These are phyloP conservation scores for Antrodiella citrinella DNA, from an alignment of 768 basidiomycete genomes.

Conservation along the genomic window DNA sequence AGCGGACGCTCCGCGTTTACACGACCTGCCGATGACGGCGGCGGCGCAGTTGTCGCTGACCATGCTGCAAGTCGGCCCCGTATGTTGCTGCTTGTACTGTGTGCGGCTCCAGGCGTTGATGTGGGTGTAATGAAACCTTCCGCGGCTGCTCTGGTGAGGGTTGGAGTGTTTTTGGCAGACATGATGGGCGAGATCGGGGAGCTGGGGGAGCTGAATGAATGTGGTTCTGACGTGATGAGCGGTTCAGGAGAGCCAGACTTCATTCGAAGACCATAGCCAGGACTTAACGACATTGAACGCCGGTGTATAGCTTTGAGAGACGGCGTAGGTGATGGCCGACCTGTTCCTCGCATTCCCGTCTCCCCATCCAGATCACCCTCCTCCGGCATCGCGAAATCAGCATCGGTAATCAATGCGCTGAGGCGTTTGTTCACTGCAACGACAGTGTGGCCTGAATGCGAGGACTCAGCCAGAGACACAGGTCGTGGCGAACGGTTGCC, in stretches of 20 bases:
- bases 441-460: constrained; percentile 66
- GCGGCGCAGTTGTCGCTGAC: constrained; percentile 16
- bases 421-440: constrained; percentile 59
- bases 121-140: constrained; percentile 35
- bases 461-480: constrained; percentile 70
- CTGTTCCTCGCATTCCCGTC: constrained; percentile 6
- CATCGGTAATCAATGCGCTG: constrained; percentile 60
- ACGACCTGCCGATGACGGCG: too few species aligned
- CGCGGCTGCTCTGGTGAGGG: constrained; percentile 34
- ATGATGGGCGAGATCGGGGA: constrained; percentile 2
- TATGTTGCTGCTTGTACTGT: constrained; percentile 34
- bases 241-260: constrained; percentile 4
- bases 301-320: constrained; percentile 44
- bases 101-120: constrained; percentile 19
- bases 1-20: constrained; percentile 16
- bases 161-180: constrained; percentile 11
- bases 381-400: constrained; percentile 59
- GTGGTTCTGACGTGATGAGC: constrained; percentile 5
- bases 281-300: constrained; percentile 57
- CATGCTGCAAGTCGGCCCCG: constrained; percentile 42
- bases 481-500: constrained; percentile 47
- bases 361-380: constrained; percentile 36
- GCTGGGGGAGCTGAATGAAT: not conserved
- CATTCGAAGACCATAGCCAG: constrained; percentile 14
- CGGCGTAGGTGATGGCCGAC: constrained; percentile 32